Conservation (phyloP, 2,329 filamentous ascomycete species). For the Penicillium sp. region DNA sequence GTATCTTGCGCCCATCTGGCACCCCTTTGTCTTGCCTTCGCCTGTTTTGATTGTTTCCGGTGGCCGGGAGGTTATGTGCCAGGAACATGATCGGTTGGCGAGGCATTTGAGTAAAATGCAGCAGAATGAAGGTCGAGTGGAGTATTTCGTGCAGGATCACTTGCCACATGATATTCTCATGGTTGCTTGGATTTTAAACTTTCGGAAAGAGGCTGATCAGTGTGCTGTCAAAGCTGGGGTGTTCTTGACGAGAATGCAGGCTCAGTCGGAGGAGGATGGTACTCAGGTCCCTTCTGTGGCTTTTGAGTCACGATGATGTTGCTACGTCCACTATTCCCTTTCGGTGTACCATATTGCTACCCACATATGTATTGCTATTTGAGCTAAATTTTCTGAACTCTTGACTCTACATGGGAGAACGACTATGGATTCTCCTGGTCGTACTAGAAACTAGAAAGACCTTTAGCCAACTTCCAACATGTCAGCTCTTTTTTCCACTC, state of each 20-base stretch:
- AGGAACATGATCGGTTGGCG: conserved; percentile 10
- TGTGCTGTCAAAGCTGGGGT: conserved; percentile 3
- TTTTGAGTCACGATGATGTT: not conserved
- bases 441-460: not conserved
- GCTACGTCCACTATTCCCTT: not conserved
- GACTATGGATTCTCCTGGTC: not conserved
- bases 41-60: conserved; percentile 6
- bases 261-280: not conserved
- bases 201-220: conserved; percentile 7
- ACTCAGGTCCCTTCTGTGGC: conserved; percentile 1
- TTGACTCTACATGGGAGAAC: too few species aligned
- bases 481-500: not conserved
- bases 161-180: conserved; percentile 8
- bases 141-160: conserved; percentile 9
- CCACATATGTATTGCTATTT: not conserved
- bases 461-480: not conserved
- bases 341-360: not conserved
- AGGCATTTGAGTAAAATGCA: conserved; percentile 7
- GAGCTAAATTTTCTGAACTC: not conserved
- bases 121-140: conserved; percentile 9
- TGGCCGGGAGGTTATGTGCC: conserved; percentile 10
- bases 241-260: conserved; percentile 4
- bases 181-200: conserved; percentile 9
- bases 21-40: conserved; percentile 4
- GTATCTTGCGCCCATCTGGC: conserved; percentile 8